Evolutionary conservation across 441 rosid species (phyloP).

Genomic region (Melastoma candidum): DNA sequence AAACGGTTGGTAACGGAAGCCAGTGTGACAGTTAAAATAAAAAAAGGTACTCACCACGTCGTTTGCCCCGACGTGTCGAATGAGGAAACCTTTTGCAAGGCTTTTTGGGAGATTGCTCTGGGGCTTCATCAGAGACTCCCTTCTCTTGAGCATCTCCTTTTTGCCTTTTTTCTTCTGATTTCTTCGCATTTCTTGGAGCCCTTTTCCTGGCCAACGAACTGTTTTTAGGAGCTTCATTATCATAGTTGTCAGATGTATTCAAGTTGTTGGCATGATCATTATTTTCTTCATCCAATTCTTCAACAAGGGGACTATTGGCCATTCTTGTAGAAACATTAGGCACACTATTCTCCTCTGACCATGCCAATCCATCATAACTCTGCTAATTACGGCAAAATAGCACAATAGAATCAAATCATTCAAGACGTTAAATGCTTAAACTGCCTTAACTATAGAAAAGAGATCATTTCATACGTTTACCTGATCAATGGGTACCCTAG

Average conservation of each 20-base stretch:
- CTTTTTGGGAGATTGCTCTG: slow-evolving; percentile 30
- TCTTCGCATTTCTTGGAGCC: slow-evolving; percentile 32
- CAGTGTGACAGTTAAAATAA: slow-evolving; percentile 4
- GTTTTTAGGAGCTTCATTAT: slow-evolving; percentile 20
- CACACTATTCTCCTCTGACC: slow-evolving; percentile 12
- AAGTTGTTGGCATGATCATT: slow-evolving; percentile 13
- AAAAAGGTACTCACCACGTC: slow-evolving; percentile 32
- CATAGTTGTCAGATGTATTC: slow-evolving; percentile 27
- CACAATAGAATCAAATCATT: background rate
- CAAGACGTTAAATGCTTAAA: slow-evolving; percentile 7
- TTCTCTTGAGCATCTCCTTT: slow-evolving; percentile 28
- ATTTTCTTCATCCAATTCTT: slow-evolving; percentile 30
- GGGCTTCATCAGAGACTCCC: slow-evolving; percentile 28
- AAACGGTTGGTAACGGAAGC: slow-evolving; percentile 2
- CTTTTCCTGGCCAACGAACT: slow-evolving; percentile 22
- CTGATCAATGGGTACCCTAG: too few relatives aligned
- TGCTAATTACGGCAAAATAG: background rate
- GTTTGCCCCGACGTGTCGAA: slow-evolving; percentile 58
- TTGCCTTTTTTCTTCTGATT: slow-evolving; percentile 21
- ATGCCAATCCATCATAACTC: slow-evolving; percentile 19
- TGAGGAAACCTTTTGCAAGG: slow-evolving; percentile 60
- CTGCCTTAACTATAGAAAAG: too few relatives aligned
- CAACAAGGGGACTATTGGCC: slow-evolving; percentile 20
- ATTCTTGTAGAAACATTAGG: slow-evolving; percentile 23
- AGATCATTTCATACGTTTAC: too few relatives aligned